Percentiles rank a stretch among this genome's conserved stretches.
These are phyloP conservation scores for Flaveria brownii DNA, from an alignment of 129 eudicot genomes.

Conservation along the genomic window DNA sequence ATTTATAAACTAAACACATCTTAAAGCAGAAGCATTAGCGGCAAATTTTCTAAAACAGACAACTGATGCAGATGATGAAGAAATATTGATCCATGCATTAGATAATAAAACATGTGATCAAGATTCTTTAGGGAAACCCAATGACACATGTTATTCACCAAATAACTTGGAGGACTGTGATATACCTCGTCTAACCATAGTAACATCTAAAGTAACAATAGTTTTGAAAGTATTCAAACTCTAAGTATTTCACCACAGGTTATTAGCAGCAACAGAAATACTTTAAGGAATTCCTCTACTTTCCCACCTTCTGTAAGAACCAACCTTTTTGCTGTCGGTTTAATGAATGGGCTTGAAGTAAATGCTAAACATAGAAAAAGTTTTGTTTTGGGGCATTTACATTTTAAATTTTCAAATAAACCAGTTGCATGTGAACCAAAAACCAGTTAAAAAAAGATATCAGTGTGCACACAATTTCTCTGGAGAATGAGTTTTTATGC, in stretches of 20 bases:
- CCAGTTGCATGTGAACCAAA: constrained; percentile 48
- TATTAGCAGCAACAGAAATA: constrained; percentile 58
- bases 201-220: constrained; percentile 47
- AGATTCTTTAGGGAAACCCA: constrained; percentile 25
- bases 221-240: constrained; percentile 61
- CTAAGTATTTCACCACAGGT: constrained; percentile 66
- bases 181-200: constrained; percentile 36
- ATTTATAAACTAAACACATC: constrained; percentile 33
- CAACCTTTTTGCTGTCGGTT: constrained; percentile 78
- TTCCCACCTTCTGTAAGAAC: constrained; percentile 39
- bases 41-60: not conserved
- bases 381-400: constrained; percentile 57
- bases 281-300: constrained; percentile 59
- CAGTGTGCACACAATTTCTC: constrained; percentile 69
- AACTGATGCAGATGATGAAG: constrained; percentile 23
- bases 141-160: not conserved
- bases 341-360: constrained; percentile 77
- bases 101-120: constrained; percentile 11
- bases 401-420: constrained; percentile 78
- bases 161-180: not conserved
- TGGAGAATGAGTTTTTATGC: constrained; percentile 48
- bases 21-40: constrained; percentile 40
- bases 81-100: not conserved
- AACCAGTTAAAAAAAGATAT: constrained; percentile 40
- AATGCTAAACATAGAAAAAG: constrained; percentile 54